Base-by-base conservation (phyloP, 495 filamentous ascomycete genomes). In the Neurospora sublineolata region DNA sequence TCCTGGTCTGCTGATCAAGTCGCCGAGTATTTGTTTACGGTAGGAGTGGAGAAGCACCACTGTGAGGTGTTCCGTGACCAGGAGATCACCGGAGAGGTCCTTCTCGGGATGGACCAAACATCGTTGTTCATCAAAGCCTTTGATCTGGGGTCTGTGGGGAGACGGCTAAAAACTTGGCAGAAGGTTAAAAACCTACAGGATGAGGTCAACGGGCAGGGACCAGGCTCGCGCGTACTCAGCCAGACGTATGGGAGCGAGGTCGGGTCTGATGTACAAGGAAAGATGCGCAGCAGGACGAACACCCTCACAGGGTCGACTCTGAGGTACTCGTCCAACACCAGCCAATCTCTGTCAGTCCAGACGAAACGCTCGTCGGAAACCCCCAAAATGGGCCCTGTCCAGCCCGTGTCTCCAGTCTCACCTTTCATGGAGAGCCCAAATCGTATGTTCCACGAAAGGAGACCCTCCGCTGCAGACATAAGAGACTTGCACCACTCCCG, bases 51-150 rank as follows among this genome's bases (percentile, higher is more conserved):
- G 75, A 85, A 87, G 52, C 87, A 86, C 69, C 94, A 97, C 73
- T 98, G 96, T 79, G 91, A 94, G 58, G 90, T 97, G 11, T 99
- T 99, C 76, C 86, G 91, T 74, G 94, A 97, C 75, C 94, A 99
- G 82, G 96, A 99, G 80, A 97, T 99, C 70, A 89, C 91, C 14
- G 96, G 96, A 41, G 93, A 97, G 73, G 93, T 97, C 14, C 81
- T 99, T 18, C 82, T 99, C 68, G 92, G 93, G 27, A 96, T 99
- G 94, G 91, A 97, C 73, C 96, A 98, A 79, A 89, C 91, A 36
- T 93, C 93, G 39, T 80, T 97, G 3, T 94, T 97, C 78, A 88
- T 98, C 81, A 97, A 97, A 80, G 94, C 95, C 69, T 93, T 98
- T 73, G 93, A 98, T 69, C 86, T 99, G 75, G 96, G 96, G 12